These are phyloP conservation scores for Globisporangium alternatum DNA, from an alignment of 352 stramenopile genomes.

Conservation along the genomic window DNA sequence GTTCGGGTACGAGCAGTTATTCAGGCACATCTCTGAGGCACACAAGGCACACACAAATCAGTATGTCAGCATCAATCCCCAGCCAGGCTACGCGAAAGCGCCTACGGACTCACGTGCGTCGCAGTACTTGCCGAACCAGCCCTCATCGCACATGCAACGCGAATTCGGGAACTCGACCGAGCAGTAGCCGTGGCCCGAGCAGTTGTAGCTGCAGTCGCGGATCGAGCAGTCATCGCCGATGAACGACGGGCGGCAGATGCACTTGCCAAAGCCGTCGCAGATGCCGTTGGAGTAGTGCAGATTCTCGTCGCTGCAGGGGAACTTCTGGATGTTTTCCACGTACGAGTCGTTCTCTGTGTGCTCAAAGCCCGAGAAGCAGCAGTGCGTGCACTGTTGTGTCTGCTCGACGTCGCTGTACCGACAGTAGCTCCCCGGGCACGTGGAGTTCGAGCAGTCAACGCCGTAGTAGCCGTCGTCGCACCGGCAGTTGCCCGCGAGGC, in stretches of 20 bases:
- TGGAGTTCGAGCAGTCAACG: slow-evolving; percentile 94
- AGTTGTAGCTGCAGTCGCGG: slow-evolving; percentile 91
- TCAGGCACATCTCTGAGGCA: slow-evolving; percentile 86
- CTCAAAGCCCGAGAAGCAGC: slow-evolving; percentile 89
- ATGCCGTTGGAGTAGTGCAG: slow-evolving; percentile 92
- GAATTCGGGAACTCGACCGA: slow-evolving; percentile 95
- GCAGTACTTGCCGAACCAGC: slow-evolving; percentile 94
- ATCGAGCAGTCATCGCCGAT: slow-evolving; percentile 91
- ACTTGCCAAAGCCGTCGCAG: slow-evolving; percentile 95
- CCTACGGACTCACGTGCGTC: slow-evolving; percentile 51
- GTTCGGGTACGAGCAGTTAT: slow-evolving; percentile 97
- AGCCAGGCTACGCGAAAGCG: neutral
- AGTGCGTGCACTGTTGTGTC: slow-evolving; percentile 90
- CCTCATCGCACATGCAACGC: slow-evolving; percentile 93
- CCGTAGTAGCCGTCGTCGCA: slow-evolving; percentile 95
- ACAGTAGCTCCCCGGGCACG: slow-evolving; percentile 93
- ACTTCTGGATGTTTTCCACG: slow-evolving; percentile 89
- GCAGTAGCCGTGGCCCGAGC: slow-evolving; percentile 93
- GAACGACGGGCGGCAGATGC: slow-evolving; percentile 93
- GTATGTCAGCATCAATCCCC: neutral
- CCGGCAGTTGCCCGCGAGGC: slow-evolving; percentile 90
- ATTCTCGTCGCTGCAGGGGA: slow-evolving; percentile 78
- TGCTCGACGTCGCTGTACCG: slow-evolving; percentile 86
- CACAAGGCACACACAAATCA: neutral
- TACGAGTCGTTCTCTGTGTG: slow-evolving; percentile 89